Base-by-base conservation (phyloP, 2,329 filamentous ascomycete genomes). In the Akanthomyces lecanii region DNA sequence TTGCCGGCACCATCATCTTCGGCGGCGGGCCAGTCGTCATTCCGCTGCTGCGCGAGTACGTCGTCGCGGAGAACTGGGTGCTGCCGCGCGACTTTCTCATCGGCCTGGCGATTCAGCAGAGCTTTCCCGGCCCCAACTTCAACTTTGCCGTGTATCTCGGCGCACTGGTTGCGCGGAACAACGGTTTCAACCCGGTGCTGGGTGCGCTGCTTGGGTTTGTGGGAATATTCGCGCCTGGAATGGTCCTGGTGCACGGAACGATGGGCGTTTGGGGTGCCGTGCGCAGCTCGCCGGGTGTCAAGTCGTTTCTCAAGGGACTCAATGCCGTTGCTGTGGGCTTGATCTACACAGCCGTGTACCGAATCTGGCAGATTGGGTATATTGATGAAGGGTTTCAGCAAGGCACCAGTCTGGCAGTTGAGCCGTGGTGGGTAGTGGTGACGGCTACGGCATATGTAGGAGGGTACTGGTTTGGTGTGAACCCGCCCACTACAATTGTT, bases 61-160 rank as follows among this genome's bases (percentile, higher is more conserved):
- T 91, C 42, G 89, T 91, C 0, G 79, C 81, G 0, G 85, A 88
- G 28, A 85, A 86, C 7, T 92, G 88, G 88, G 88, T 92, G 0
- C 84, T 81, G 0, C 79, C 86, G 0, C 82, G 89, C 4, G 87
- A 92, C 70, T 91, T 92, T 70, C 77, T 92, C 0, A 84, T 91
- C 55, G 89, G 89, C 0, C 82, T 92, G 0, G 89, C 89, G 8
- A 80, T 92, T 60, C 87, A 86, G 21, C 89, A 92, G 72, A 82
- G 86, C 0, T 89, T 91, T 63, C 89, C 89, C 0, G 75, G 75
- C 0, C 75, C 74, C 8, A 77, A 77, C 65, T 77, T 76, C 38
- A 79, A 79, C 69, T 86, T 87, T 64, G 83, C 82, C 0, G 83
- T 87, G 0, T 87, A 80, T 62, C 74, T 88, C 0, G 84, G 85